Percentiles rank a stretch among this genome's conserved stretches.
phyloP scores from a whole-genome alignment of 1,284 basidiomycete species.

The Fomes fomentarius region DNA sequence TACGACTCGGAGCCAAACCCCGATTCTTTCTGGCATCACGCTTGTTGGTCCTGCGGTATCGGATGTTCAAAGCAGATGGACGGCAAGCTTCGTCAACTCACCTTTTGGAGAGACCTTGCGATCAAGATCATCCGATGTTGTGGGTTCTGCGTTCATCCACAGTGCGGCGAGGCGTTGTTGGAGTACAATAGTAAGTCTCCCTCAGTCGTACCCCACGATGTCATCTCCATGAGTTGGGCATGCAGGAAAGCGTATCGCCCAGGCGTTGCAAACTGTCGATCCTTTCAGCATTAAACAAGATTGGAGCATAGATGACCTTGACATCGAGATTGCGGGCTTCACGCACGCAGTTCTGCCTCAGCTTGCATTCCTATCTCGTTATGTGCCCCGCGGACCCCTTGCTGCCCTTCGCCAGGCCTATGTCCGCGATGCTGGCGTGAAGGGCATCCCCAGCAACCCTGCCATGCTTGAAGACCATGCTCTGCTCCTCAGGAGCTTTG shows the following conservation, averaged over 20 bases:
- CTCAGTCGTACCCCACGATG: neutral
- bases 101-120: slow-evolving; percentile 10
- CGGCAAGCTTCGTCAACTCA: no score
- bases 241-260: no score
- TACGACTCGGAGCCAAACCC: slow-evolving; percentile 19
- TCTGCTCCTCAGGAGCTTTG: neutral
- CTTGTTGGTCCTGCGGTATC: slow-evolving; percentile 20
- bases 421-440: neutral
- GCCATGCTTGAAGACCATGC: neutral
- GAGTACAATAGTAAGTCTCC: slow-evolving; percentile 13
- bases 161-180: slow-evolving; percentile 8
- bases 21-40: slow-evolving; percentile 22
- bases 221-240: no score
- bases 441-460: neutral
- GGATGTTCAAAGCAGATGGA: neutral
- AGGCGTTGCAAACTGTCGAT: no score
- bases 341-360: neutral
- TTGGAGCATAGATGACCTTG: neutral
- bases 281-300: no score
- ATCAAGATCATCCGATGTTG: slow-evolving; percentile 2
- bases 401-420: neutral
- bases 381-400: no score
- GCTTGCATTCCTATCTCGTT: neutral
- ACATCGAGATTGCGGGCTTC: neutral
- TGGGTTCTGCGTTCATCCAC: slow-evolving; percentile 15